Conservation (phyloP, 139 green algal genomes). For the Coelastrella sp. region DNA sequence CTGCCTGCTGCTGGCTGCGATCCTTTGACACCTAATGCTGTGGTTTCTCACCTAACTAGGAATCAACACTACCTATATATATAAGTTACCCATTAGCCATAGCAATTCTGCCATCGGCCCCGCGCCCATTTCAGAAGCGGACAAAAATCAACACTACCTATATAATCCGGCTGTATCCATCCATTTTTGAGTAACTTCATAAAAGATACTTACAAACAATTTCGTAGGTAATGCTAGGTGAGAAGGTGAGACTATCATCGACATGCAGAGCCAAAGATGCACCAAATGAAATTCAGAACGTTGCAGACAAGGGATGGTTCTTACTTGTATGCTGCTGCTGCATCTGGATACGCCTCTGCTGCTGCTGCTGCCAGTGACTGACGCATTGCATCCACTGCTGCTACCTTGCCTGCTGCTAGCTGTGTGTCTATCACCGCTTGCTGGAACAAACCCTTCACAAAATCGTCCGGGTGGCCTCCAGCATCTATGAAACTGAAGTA, state of each 20-base stretch:
- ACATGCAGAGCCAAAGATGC: neutral
- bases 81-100: no score
- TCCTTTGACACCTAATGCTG: no score
- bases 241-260: neutral
- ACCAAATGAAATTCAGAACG: neutral
- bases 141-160: no score
- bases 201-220: no score
- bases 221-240: neutral
- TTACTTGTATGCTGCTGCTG: neutral
- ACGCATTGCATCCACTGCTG: neutral
- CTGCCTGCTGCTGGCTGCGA: no score
- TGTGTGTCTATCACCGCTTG: conserved; percentile 48
- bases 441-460: conserved; percentile 27
- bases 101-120: no score
- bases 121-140: no score
- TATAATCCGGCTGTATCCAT: no score
- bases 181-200: no score
- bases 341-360: neutral
- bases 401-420: conserved; percentile 2
- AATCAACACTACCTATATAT: no score
- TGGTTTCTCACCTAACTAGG: no score
- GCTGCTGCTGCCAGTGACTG: neutral
- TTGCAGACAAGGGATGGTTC: neutral
- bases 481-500: conserved; percentile 52
- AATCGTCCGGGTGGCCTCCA: conserved; percentile 57